Base-by-base conservation (phyloP, 2,329 filamentous ascomycete species). In the Talaromyces sp. region DNA sequence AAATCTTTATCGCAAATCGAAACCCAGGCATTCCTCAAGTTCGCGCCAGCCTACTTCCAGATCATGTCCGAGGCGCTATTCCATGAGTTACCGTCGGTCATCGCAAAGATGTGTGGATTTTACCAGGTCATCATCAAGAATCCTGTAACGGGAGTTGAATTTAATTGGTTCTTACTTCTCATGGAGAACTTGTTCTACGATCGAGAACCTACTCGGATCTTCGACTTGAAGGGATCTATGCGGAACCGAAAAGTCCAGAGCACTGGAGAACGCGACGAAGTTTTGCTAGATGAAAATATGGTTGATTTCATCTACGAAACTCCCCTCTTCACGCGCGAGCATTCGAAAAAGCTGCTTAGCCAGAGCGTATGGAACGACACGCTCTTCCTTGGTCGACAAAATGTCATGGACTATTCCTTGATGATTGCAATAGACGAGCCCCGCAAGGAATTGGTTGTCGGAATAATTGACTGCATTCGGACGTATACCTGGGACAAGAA, bases 401-500 rank as follows among this genome's bases (percentile, higher is more conserved):
- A 97, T 68, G 94, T 99, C 58, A 99, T 99, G 94, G 94, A 99
- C 76, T 99, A 99, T 77, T 94, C 89, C 26, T 83, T 99, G 51
- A 99, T 99, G 94, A 92, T 97, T 58, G 95, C 93, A 0, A 95
- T 99, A 51, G 93, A 99, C 69, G 94, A 97, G 72, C 82, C 83
- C 41, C 85, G 87, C 64, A 92, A 93, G 69, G 93, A 99, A 76
- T 85, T 99, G 14, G 91, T 97, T 14, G 92, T 99, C 2, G 94
- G 94, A 4, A 97, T 99, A 69, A 97, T 99, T 65, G 93, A 99
- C 74, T 97, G 94, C 73, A 97, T 99, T 66, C 87, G 94, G 59
- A 99, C 94, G 0, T 99, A 97, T 72, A 99, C 94, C 0, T 99
- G 94, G 92, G 94, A 99, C 79, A 99, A 99, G 82, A 97, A 97